Conservation (phyloP, 768 basidiomycete genomes). For the Hygrophorus russula region DNA sequence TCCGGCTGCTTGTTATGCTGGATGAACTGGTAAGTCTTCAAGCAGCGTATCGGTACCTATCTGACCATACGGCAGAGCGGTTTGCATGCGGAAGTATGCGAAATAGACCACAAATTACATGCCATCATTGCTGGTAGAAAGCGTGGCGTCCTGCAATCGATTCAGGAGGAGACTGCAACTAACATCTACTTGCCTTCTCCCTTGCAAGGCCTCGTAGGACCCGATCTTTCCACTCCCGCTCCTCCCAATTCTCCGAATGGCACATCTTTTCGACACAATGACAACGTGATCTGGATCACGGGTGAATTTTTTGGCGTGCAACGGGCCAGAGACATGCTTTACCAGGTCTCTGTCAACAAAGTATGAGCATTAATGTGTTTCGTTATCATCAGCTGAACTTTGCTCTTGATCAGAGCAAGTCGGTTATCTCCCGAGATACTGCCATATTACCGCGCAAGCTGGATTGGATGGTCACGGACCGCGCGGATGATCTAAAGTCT, state of each 20-base stretch:
- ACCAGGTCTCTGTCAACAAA: conserved; percentile 79
- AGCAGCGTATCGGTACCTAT: background rate
- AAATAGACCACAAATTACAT: conserved; percentile 93
- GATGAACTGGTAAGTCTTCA: conserved; percentile 74
- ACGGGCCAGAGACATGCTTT: conserved; percentile 89
- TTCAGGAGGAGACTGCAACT: conserved; percentile 95
- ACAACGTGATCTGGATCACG: conserved; percentile 88
- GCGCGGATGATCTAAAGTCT: conserved; percentile 82
- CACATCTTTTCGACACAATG: conserved; percentile 33
- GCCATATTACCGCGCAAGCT: conserved; percentile 93
- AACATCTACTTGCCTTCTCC: conserved; percentile 94
- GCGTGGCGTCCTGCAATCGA: conserved; percentile 74
- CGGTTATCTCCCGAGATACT: conserved; percentile 84
- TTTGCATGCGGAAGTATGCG: conserved; percentile 80
- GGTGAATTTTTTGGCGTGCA: conserved; percentile 97
- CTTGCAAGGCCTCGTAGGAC: conserved; percentile 74
- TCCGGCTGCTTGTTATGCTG: conserved; percentile 84
- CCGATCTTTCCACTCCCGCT: conserved; percentile 38
- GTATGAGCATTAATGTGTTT: conserved; percentile 26
- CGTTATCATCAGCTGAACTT: background rate
- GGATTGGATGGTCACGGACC: conserved; percentile 97
- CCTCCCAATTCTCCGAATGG: conserved; percentile 23
- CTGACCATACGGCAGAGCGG: conserved; percentile 51
- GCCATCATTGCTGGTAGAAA: conserved; percentile 86
- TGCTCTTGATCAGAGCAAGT: conserved; percentile 52